A percentile compares a stretch with the other conserved stretches of the same genome.
phyloP scores from a whole-genome alignment of 1,284 basidiomycete species.

The Microbotryum silenes-acaulis region DNA sequence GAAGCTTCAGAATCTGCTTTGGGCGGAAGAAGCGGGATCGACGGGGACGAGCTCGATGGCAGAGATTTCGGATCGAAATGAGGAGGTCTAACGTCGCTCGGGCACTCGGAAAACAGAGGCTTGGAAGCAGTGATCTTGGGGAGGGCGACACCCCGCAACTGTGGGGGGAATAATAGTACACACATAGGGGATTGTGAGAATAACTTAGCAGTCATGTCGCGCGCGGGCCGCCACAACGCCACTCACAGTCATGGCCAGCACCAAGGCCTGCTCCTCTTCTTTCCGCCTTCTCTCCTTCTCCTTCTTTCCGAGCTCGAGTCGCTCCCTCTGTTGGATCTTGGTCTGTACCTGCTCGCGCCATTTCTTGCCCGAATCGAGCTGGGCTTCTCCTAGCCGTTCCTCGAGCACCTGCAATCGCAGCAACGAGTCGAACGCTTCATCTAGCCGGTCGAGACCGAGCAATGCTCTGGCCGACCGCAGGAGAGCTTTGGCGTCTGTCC shows the following conservation, averaged over 20 bases:
- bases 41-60: conserved; percentile 29
- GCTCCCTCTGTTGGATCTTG: conserved; percentile 38
- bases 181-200: conserved; percentile 4
- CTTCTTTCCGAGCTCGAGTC: conserved; percentile 49
- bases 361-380: conserved; percentile 43
- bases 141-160: conserved; percentile 60
- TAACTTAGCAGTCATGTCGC: conserved; percentile 6
- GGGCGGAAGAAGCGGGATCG: conserved; percentile 32
- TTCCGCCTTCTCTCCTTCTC: conserved; percentile 48
- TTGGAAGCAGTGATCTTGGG: conserved; percentile 39
- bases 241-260: conserved; percentile 56
- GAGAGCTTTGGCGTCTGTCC: conserved; percentile 64
- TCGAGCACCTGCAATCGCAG: conserved; percentile 47
- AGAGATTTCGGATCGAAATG: conserved; percentile 46
- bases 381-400: conserved; percentile 7
- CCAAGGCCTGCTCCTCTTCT: conserved; percentile 48
- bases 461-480: conserved; percentile 74
- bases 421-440: conserved; percentile 75
- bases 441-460: conserved; percentile 58
- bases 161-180: conserved; percentile 5
- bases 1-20: conserved; percentile 3
- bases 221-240: conserved; percentile 7
- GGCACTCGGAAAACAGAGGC: conserved; percentile 22
- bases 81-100: conserved; percentile 45
- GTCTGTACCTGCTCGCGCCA: conserved; percentile 32